Base-by-base conservation (phyloP, 2,329 filamentous ascomycete genomes). In the Geoglossum cookeanum region DNA sequence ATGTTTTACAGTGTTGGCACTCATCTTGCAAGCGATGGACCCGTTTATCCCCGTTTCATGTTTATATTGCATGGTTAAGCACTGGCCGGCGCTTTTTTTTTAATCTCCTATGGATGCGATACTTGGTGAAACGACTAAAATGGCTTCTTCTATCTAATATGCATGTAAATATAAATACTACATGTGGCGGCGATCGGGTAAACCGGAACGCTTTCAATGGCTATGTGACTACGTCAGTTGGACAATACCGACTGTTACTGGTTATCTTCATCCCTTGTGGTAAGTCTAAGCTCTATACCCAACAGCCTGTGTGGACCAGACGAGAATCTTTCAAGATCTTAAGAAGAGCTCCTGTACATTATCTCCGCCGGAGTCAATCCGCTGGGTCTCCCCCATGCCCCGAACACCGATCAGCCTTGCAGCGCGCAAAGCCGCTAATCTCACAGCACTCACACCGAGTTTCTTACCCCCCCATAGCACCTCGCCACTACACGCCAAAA, bases 381-480 rank as follows among this genome's bases (percentile, higher is more conserved):
- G 4, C 42, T 9, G 42, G 9, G 42, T 17, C 13, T 22, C 22
- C 13, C 5, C 6, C 42, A 4, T 22, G 2, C 30, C 33, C 15
- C 22, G 35, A 17, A n/a, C 29, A 30, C 32, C 22, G 8, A 30
- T 76, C 63, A 83, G 67, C 1, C 78, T 79, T 58, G 77, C 77
- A 45, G 83, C 82, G 60, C 75, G 74, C 59, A 87, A 64, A 56
- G 85, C 76, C 2, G 81, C 78, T 76, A 78, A 84, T 56, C 81
- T 69, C 8, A 87, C 66, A 58, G 78, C 75, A 66, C 79, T 76
- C 48, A 86, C 71, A 0, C 83, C 83, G 55, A 83, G 63, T 58
- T 71, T 74, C 58, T 72, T 73, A 30, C 68, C 68, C 2, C 70
- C 68, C 53, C 77, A 60, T 30, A 69, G 66, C 55, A 72, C 75